These are phyloP conservation scores for Podaxis mareebaensis DNA, from an alignment of 768 basidiomycete species.

Conservation along the genomic window DNA sequence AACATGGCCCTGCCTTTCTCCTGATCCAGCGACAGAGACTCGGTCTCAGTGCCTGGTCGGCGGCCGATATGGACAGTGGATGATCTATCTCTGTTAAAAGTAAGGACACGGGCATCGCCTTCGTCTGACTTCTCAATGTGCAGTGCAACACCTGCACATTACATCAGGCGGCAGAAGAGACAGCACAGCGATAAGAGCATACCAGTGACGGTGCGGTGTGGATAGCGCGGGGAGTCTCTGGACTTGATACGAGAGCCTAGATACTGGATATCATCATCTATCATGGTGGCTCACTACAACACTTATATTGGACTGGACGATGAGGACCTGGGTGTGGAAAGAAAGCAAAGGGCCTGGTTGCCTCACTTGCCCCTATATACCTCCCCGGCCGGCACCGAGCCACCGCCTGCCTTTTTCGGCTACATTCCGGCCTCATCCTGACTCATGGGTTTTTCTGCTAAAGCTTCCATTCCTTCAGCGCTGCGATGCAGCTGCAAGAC, in stretches of 20 bases:
- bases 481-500: too few species aligned
- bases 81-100: slow-evolving; percentile 52
- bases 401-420: slow-evolving; percentile 13
- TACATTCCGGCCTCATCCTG: slow-evolving; percentile 3
- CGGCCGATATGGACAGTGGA: slow-evolving; percentile 67
- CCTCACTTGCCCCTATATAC: slow-evolving; percentile 16
- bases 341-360: not conserved
- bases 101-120: slow-evolving; percentile 44
- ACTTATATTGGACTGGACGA: slow-evolving; percentile 12
- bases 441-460: not conserved
- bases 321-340: slow-evolving; percentile 16
- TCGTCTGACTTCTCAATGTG: slow-evolving; percentile 55
- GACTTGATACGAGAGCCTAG: slow-evolving; percentile 43
- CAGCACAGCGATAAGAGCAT: slow-evolving; percentile 21
- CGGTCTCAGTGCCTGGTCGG: slow-evolving; percentile 52
- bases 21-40: slow-evolving; percentile 36
- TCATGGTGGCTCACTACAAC: slow-evolving; percentile 25
- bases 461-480: not conserved
- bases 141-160: slow-evolving; percentile 52
- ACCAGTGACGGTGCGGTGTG: slow-evolving; percentile 43
- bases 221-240: slow-evolving; percentile 19
- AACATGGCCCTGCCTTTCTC: slow-evolving; percentile 60
- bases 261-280: slow-evolving; percentile 66
- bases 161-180: slow-evolving; percentile 20
- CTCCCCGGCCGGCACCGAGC: slow-evolving; percentile 13